Conservation (phyloP, 1,284 basidiomycete species). For the Ustilago bromivora region DNA sequence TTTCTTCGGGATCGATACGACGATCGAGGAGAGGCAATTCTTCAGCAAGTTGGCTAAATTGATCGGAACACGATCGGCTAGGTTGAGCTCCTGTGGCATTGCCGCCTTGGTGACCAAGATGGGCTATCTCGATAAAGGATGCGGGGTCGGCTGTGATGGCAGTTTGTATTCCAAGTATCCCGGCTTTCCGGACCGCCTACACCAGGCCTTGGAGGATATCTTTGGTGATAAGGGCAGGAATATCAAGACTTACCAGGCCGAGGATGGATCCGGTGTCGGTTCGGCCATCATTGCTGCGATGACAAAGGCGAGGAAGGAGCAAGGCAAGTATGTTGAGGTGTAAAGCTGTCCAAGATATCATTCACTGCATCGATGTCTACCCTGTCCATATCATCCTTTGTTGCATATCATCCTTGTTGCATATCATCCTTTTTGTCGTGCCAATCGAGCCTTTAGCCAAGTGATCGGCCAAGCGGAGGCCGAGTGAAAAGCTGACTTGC, state of each 20-base stretch:
- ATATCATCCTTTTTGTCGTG: not conserved
- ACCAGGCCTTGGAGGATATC: slow-evolving; percentile 67
- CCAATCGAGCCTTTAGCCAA: not conserved
- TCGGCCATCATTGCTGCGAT: slow-evolving; percentile 68
- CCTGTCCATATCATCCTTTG: not conserved
- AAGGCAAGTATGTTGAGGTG: slow-evolving; percentile 55
- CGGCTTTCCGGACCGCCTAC: slow-evolving; percentile 63
- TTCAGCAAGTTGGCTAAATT: slow-evolving; percentile 78
- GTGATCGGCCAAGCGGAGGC: too few species aligned
- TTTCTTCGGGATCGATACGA: slow-evolving; percentile 69
- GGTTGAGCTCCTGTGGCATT: slow-evolving; percentile 66
- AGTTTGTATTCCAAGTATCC: slow-evolving; percentile 67
- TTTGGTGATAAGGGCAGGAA: slow-evolving; percentile 65
- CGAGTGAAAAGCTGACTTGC: too few species aligned
- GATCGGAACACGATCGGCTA: slow-evolving; percentile 67
- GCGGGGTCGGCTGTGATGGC: slow-evolving; percentile 65
- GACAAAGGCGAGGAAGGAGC: slow-evolving; percentile 62
- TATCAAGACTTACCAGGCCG: slow-evolving; percentile 64
- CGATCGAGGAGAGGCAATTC: slow-evolving; percentile 65
- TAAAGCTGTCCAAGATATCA: slow-evolving; percentile 8
- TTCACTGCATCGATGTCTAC: not conserved
- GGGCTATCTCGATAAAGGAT: slow-evolving; percentile 63
- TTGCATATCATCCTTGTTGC: not conserved
- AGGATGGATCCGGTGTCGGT: slow-evolving; percentile 67
- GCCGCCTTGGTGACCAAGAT: slow-evolving; percentile 67